Base-by-base conservation (phyloP, 257 asterid species). In the Verbascum thapsus region DNA sequence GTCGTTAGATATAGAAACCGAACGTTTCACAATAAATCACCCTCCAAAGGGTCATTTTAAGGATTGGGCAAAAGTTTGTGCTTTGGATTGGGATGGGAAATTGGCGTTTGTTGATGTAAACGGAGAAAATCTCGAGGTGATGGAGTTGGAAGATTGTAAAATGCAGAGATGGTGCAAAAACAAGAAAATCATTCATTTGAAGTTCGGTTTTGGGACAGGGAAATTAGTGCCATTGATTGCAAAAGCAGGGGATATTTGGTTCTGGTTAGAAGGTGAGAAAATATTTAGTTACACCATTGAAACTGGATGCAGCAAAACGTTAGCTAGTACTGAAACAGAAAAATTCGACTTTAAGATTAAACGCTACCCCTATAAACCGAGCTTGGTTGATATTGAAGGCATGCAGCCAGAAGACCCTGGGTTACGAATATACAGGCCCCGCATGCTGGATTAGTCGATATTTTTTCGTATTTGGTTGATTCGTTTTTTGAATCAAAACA, bases 91-190 rank as follows among this genome's bases (percentile, higher is more conserved):
- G 84, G 68, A 72, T 4, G 68, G 70, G 61, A 78, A 69, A 30
- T 43, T 81, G 0, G 78, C 39, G 10, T 19, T 72, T n/a, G 66
- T 48, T 1, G 44, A 11, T 0, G 4, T 72, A 3, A 62, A 49
- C 1, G 68, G 44, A 3, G 37, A 51, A 11, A 49, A 53, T 53
- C 32, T 73, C 2, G 47, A 70, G 38, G 23, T 78, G 30, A 45
- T 66, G 70, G 74, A 63, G 50, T 42, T 78, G 43, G 69, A 70
- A 35, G 74, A 68, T 59, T 52, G 47, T 76, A 70, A 41, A 68
- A 60, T 32, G 49, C 43, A 58, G 12, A 72, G 42, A 59, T 74
- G 79, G 81, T 53, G 69, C 3, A 30, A 8, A 20, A 13, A 17
- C 16, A 61, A 64, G 71, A 66, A 41, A 15, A 11, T 37, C 1